Percentiles rank a stretch among this genome's conserved stretches.
Conservation (phyloP, 116 monocot genomes). For the Iris pallida region DNA sequence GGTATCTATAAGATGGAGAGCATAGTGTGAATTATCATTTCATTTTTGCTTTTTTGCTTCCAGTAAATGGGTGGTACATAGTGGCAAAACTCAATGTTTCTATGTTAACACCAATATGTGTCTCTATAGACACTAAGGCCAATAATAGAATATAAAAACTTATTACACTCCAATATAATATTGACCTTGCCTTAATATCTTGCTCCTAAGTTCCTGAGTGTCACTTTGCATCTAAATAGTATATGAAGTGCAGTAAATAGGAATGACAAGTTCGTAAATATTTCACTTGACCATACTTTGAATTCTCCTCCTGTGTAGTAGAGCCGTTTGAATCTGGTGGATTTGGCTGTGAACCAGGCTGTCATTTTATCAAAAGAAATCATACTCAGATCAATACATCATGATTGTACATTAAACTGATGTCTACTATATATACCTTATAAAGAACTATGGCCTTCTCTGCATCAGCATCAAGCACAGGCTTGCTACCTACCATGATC, state of each 20-base stretch:
- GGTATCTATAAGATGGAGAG: background rate
- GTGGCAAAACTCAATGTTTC: background rate
- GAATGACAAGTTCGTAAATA: background rate
- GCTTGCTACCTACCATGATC: conserved; percentile 46
- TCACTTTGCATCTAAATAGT: conserved; percentile 1
- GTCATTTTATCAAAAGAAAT: conserved; percentile 33
- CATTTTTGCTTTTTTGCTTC: background rate
- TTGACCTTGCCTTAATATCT: background rate
- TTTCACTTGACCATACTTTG: conserved; percentile 52
- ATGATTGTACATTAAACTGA: background rate
- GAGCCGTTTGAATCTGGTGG: conserved; percentile 60
- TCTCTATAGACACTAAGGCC: background rate
- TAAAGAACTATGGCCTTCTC: conserved; percentile 80
- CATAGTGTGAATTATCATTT: background rate
- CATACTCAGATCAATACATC: conserved; percentile 4
- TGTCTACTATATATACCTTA: conserved; percentile 46
- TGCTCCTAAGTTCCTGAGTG: background rate
- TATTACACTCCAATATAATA: background rate
- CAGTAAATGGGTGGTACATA: background rate
- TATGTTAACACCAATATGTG: background rate
- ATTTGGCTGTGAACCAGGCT: conserved; percentile 57
- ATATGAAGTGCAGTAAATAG: background rate
- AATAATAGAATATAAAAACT: background rate
- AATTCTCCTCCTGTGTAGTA: conserved; percentile 58
- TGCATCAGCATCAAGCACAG: conserved; percentile 31